Percentiles rank a stretch among this genome's conserved stretches.
phyloP scores from a whole-genome alignment of 1,139 yeast species.

The Geotrichum klebahnii region DNA sequence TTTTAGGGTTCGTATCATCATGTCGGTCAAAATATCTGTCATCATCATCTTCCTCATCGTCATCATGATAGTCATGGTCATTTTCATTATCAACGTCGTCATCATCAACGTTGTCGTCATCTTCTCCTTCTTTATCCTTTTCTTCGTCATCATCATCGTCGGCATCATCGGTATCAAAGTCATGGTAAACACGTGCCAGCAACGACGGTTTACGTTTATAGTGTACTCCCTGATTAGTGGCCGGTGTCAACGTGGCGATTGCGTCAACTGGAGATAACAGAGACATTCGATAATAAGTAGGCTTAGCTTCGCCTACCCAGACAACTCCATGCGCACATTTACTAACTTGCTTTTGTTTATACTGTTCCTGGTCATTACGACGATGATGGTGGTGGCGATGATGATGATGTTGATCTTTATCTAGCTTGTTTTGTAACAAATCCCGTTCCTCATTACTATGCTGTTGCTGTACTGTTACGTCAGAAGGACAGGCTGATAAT shows the following conservation, averaged over 20 bases:
- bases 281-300: conserved; percentile 7
- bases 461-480: too few relatives aligned
- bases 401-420: too few relatives aligned
- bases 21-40: too few relatives aligned
- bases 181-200: background rate
- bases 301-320: conserved; percentile 12
- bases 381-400: too few relatives aligned
- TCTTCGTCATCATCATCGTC: background rate
- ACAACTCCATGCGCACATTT: conserved; percentile 8
- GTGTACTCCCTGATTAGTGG: background rate
- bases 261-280: too few relatives aligned
- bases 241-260: background rate
- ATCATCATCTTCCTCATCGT: too few relatives aligned
- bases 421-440: too few relatives aligned
- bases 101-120: background rate
- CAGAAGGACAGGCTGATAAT: too few relatives aligned
- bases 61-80: too few relatives aligned
- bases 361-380: too few relatives aligned
- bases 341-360: background rate
- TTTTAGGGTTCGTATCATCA: too few relatives aligned
- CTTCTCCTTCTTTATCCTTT: background rate
- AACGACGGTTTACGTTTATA: background rate
- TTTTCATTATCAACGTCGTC: background rate
- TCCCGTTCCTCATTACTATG: too few relatives aligned
- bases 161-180: conserved; percentile 2